Percentiles rank a stretch among this genome's conserved stretches.
Evolutionary conservation across 2,329 filamentous ascomycete genomes (phyloP).

Genomic region (Dactylellina haptotyla): DNA sequence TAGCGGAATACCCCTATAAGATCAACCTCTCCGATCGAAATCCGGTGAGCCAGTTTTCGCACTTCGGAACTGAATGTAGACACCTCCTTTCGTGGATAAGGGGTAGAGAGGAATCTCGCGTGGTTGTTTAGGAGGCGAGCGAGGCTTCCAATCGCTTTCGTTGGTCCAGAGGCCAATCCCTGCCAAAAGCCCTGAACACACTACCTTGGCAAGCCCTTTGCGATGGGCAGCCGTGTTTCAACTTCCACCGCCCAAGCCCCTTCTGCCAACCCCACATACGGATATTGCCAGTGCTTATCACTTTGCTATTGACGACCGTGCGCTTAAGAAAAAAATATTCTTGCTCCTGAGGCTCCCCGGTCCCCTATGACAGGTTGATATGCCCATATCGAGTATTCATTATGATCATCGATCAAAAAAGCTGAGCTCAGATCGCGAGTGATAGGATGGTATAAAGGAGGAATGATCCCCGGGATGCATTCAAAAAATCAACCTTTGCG

Average conservation of each 20-base stretch:
- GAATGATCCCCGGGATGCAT: slow-evolving; percentile 12
- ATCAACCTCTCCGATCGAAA: background rate
- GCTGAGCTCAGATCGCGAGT: background rate
- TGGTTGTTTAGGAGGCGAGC: slow-evolving; percentile 38
- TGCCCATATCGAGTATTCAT: slow-evolving; percentile 5
- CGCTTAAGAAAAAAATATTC: slow-evolving; percentile 10
- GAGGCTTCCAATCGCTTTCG: slow-evolving; percentile 11
- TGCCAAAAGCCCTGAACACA: slow-evolving; percentile 11
- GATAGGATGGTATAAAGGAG: slow-evolving; percentile 32
- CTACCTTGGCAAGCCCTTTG: slow-evolving; percentile 12
- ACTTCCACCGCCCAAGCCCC: slow-evolving; percentile 29
- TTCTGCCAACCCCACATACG: slow-evolving; percentile 17
- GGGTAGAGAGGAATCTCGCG: slow-evolving; percentile 35
- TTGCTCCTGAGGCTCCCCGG: slow-evolving; percentile 22
- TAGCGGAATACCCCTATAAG: background rate
- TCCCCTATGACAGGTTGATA: background rate
- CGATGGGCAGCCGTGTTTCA: slow-evolving; percentile 30
- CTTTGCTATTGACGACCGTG: slow-evolving; percentile 15
- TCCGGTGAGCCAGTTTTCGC: slow-evolving; percentile 24
- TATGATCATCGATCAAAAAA: slow-evolving; percentile 18
- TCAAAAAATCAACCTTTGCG: slow-evolving; percentile 12
- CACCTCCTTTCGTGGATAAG: background rate
- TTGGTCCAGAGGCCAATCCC: slow-evolving; percentile 13
- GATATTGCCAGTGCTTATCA: slow-evolving; percentile 12
- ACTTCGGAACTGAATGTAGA: slow-evolving; percentile 23